Evolutionary conservation across 1,139 yeast genomes (phyloP).

Genomic region (Saccharomyces hybrid): DNA sequence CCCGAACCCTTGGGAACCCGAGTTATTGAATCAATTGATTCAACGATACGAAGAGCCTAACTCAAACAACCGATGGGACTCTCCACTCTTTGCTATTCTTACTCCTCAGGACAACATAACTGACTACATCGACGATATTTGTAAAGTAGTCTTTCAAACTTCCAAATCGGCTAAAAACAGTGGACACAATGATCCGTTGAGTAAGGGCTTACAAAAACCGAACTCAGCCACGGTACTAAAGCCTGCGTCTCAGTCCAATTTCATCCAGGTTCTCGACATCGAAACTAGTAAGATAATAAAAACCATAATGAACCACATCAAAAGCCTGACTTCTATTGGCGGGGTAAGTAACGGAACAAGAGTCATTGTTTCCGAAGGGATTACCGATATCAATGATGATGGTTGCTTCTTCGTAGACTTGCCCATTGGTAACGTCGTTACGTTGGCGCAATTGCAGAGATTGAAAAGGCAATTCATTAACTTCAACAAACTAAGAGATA

Average conservation of each 20-base stretch:
- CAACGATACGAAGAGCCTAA: conserved; percentile 95
- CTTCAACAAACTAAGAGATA: conserved; percentile 69
- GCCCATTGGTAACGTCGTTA: conserved; percentile 51
- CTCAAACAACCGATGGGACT: conserved; percentile 82
- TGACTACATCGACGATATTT: conserved; percentile 47
- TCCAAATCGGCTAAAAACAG: conserved; percentile 40
- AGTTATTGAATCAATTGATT: conserved; percentile 57
- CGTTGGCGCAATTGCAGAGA: conserved; percentile 76
- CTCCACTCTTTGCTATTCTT: conserved; percentile 46
- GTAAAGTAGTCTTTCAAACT: conserved; percentile 54
- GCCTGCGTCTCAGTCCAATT: conserved; percentile 66
- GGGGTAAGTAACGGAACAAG: conserved; percentile 14
- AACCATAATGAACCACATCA: conserved; percentile 20
- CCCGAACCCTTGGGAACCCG: conserved; percentile 55
- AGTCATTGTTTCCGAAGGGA: conserved; percentile 31
- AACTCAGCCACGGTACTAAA: conserved; percentile 71
- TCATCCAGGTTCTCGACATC: conserved; percentile 70
- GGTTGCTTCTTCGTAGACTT: conserved; percentile 44
- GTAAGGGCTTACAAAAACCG: conserved; percentile 38
- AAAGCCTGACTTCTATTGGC: conserved; percentile 21
- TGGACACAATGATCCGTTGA: conserved; percentile 25
- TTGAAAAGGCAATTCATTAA: conserved; percentile 73
- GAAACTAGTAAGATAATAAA: conserved; percentile 40
- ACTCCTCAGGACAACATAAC: not conserved
- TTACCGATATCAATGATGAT: conserved; percentile 33